Percentiles rank a stretch among this genome's conserved stretches.
phyloP scores from a whole-genome alignment of 2,329 filamentous ascomycete species.

The Ploettnerulaceae sp. region DNA sequence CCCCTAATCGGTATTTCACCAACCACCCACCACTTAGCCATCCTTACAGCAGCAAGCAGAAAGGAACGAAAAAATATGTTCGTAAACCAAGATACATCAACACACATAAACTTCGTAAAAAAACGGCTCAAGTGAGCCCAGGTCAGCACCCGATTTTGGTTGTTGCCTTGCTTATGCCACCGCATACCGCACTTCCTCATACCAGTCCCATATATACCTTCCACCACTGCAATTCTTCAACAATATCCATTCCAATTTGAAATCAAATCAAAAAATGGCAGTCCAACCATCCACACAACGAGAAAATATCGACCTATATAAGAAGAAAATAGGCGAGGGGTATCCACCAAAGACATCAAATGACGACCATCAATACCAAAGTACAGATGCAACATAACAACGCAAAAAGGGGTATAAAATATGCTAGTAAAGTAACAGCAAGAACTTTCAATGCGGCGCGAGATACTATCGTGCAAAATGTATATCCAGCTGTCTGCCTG shows the following conservation, averaged over 20 bases:
- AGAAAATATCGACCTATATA: constrained; percentile 4
- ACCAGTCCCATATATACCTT: not conserved
- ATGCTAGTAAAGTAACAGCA: not conserved
- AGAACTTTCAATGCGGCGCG: not conserved
- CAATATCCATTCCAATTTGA: not conserved
- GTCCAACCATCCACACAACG: not conserved
- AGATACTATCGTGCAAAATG: not conserved
- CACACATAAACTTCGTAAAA: constrained; percentile 9
- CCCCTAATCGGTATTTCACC: no score
- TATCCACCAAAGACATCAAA: constrained; percentile 3
- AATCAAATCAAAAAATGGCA: not conserved
- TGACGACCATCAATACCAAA: not conserved
- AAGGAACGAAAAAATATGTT: not conserved
- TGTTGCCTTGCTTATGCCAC: not conserved
- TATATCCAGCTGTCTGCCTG: not conserved
- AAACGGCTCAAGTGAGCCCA: constrained; percentile 4
- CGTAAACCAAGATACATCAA: constrained; percentile 2
- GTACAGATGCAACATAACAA: not conserved
- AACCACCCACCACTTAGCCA: not conserved
- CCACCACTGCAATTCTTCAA: not conserved
- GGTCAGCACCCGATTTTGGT: not conserved
- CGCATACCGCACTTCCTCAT: not conserved
- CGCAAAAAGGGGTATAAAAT: constrained; percentile 1
- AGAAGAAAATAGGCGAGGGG: constrained; percentile 1
- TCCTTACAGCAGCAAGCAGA: not conserved